phyloP scores from a whole-genome alignment of 1,139 yeast genomes.

The Blastobotrys serpentis region DNA sequence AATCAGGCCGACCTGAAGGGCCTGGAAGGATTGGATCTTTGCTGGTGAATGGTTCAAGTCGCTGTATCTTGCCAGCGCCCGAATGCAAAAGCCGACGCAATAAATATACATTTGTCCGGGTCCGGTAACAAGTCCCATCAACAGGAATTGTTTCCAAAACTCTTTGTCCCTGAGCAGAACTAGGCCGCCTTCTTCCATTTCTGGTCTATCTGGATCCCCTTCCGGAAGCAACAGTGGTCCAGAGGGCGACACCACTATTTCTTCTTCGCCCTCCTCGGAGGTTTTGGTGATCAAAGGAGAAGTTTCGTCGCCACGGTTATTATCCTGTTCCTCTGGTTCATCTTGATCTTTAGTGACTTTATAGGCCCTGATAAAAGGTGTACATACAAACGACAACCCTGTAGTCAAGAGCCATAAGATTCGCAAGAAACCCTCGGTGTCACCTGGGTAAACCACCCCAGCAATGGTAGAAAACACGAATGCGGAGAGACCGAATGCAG shows the following conservation, averaged over 20 bases:
- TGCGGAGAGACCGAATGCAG: constrained; percentile 41
- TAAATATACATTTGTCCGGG: constrained; percentile 74
- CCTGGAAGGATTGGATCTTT: constrained; percentile 48
- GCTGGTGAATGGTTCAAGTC: constrained; percentile 28
- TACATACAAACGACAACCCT: constrained; percentile 29
- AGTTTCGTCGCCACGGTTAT: constrained; percentile 1
- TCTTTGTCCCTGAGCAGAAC: constrained; percentile 26
- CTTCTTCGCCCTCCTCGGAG: constrained; percentile 2
- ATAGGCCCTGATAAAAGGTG: constrained; percentile 32
- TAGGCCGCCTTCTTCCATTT: constrained; percentile 21
- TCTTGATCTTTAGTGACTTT: constrained; percentile 13
- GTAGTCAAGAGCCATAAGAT: constrained; percentile 33
- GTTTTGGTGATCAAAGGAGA: constrained; percentile 6
- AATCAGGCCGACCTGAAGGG: constrained; percentile 67
- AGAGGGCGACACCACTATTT: background rate
- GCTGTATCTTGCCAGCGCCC: constrained; percentile 47
- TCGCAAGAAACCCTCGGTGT: constrained; percentile 35
- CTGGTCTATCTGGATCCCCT: constrained; percentile 7
- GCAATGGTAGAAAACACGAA: constrained; percentile 37
- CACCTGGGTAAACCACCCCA: constrained; percentile 34
- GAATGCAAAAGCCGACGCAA: constrained; percentile 64
- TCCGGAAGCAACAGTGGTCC: constrained; percentile 8
- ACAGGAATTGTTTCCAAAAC: constrained; percentile 41
- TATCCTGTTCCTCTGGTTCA: constrained; percentile 12
- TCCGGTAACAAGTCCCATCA: constrained; percentile 62